Conservation (phyloP, 345 rosid species). For the Syzygium jambos region DNA sequence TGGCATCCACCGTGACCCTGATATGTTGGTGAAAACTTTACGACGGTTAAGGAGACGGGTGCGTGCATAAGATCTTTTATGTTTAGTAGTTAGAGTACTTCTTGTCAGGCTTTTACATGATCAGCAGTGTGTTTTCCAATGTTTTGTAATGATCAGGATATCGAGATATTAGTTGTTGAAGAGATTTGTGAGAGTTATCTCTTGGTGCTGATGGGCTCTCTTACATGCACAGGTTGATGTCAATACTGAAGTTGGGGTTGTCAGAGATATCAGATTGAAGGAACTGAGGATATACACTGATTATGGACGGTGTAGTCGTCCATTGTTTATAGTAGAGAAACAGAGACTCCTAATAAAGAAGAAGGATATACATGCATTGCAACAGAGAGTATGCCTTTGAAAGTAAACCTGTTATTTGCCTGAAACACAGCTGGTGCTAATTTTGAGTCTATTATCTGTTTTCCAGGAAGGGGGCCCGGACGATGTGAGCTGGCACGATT, state of each 20-base stretch:
- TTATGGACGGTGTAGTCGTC: constrained; percentile 98
- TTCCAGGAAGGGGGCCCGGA: constrained; percentile 62
- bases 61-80: background rate
- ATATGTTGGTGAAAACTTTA: constrained; percentile 95
- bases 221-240: constrained; percentile 64
- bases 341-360: constrained; percentile 91
- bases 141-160: background rate
- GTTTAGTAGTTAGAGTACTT: background rate
- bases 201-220: constrained; percentile 2
- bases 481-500: constrained; percentile 94
- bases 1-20: constrained; percentile 96
- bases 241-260: constrained; percentile 97
- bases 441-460: background rate
- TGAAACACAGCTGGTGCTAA: background rate
- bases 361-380: constrained; percentile 75
- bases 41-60: constrained; percentile 89
- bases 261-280: constrained; percentile 81
- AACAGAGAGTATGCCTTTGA: constrained; percentile 57
- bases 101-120: background rate
- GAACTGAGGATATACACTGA: constrained; percentile 93
- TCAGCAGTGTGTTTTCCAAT: background rate
- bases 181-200: background rate
- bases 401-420: background rate
- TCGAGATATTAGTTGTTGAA: background rate
- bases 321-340: constrained; percentile 88